Base-by-base conservation (phyloP, 768 basidiomycete species). In the Suillus hirtellus region DNA sequence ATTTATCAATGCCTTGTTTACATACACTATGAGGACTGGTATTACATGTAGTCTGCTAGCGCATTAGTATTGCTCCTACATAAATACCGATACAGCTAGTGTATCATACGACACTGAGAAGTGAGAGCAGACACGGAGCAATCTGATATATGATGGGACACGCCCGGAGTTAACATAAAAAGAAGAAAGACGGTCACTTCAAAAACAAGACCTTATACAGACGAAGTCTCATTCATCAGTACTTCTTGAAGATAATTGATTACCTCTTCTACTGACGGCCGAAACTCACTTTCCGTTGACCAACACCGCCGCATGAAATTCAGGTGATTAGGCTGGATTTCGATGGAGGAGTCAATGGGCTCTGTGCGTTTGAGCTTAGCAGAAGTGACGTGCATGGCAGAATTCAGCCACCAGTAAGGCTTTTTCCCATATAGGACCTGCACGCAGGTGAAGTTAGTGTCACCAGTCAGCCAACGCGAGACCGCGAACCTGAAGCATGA, bases 361-460 rank as follows among this genome's bases (percentile, higher is more conserved):
- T 65, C 55, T 35, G 65, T 60, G 1, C 63, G 63, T 12, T 68
- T 66, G n/a, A 63, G 65, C 47, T 68, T 44, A 1, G 68, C 68
- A 40, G 71, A 43, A 17, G 70, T 40, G 5, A 73, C 70, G 46
- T 72, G 72, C 5, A 35, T 35, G 35, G 35, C 35, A 35, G 35
- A 1, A 9, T 35, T 35, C 35, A 35, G 10, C 35, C 69, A 64
- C 54, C 69, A 46, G 54, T 67, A 72, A 1, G 72, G 71, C 2
- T 72, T 34, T 47, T 65, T 68, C 40, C 65, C 64, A 1, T 65
- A 68, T 46, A 73, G 64, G 5, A 72, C 67, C 82, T 77, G 61
- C 8, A 37, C 17, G 40, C 42, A 15, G 21, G 24, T 27, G 5
- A 27, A 17, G 27, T 50, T 38, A 38, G 37, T 38, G 1, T 12